These are phyloP conservation scores for Dissophora ornata DNA, from an alignment of 192 early-diverging fungal genomes.

Conservation along the genomic window DNA sequence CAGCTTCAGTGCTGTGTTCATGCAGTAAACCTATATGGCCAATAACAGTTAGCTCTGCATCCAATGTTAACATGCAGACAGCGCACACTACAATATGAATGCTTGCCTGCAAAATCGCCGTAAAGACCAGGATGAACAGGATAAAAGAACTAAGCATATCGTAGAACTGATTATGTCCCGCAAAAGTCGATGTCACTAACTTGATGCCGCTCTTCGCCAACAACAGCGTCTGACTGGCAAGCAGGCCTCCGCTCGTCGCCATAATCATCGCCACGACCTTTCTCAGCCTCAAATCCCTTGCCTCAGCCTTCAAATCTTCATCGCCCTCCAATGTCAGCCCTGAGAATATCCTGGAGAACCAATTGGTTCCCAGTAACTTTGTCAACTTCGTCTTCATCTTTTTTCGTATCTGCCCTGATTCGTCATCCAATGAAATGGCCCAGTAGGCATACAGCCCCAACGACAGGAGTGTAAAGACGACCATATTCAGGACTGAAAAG, in stretches of 20 bases:
- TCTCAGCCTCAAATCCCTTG: slow-evolving; percentile 44
- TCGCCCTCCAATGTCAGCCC: slow-evolving; percentile 43
- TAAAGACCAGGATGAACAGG: slow-evolving; percentile 58
- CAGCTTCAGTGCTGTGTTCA: slow-evolving; percentile 66
- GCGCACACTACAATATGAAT: too few species aligned
- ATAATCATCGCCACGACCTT: slow-evolving; percentile 66
- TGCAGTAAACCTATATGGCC: slow-evolving; percentile 63
- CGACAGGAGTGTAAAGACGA: slow-evolving; percentile 50
- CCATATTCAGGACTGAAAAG: slow-evolving; percentile 61
- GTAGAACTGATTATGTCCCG: slow-evolving; percentile 61
- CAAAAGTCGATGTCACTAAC: slow-evolving; percentile 30
- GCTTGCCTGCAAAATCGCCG: slow-evolving; percentile 67
- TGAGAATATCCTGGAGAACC: slow-evolving; percentile 13
- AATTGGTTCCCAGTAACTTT: slow-evolving; percentile 19
- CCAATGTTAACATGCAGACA: too few species aligned
- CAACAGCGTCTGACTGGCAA: slow-evolving; percentile 67
- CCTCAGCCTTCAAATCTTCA: slow-evolving; percentile 24
- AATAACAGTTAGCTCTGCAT: neutral
- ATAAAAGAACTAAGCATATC: slow-evolving; percentile 67
- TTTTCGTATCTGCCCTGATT: slow-evolving; percentile 37
- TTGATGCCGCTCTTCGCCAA: slow-evolving; percentile 65
- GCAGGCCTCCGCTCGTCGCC: slow-evolving; percentile 61
- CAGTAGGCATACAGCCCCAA: slow-evolving; percentile 60
- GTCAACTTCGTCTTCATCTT: slow-evolving; percentile 24
- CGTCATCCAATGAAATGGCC: slow-evolving; percentile 45